Evolutionary conservation across 768 basidiomycete species (phyloP).

Genomic region (Neoboletus brunneissimus): DNA sequence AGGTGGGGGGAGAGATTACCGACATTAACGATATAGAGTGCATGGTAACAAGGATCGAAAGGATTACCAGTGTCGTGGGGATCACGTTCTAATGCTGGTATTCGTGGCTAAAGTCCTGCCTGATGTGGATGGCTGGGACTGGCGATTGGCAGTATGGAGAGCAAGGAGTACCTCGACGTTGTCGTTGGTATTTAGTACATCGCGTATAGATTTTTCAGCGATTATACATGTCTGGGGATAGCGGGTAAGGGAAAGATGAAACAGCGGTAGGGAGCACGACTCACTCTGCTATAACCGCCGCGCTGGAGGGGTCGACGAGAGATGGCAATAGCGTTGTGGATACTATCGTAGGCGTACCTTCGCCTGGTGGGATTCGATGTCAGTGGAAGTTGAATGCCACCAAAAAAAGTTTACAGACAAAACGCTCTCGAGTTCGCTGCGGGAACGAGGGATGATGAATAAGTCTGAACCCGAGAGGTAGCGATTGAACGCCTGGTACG

Average conservation of each 20-base stretch:
- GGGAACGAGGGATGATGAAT: conserved; percentile 63
- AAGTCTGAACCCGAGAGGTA: conserved; percentile 71
- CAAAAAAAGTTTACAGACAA: conserved; percentile 45
- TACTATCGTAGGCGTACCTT: conserved; percentile 74
- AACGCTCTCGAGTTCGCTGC: conserved; percentile 65
- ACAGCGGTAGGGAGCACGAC: conserved; percentile 15
- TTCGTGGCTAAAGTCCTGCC: conserved; percentile 11
- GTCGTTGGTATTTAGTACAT: conserved; percentile 67
- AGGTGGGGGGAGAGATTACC: conserved; percentile 1
- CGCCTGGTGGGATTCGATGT: conserved; percentile 41
- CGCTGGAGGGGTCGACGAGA: conserved; percentile 62
- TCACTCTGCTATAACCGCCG: conserved; percentile 52
- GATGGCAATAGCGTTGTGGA: conserved; percentile 75
- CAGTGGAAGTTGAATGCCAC: not conserved
- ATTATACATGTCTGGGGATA: conserved; percentile 58
- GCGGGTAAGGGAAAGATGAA: not conserved
- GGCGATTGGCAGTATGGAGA: conserved; percentile 45
- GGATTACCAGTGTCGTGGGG: not conserved
- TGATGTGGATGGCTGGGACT: conserved; percentile 12
- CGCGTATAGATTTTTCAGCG: conserved; percentile 66
- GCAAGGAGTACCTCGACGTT: conserved; percentile 64
- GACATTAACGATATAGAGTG: not conserved
- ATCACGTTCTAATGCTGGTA: conserved; percentile 28
- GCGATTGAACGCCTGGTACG: conserved; percentile 75
- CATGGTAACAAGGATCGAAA: not conserved